Conservation (phyloP, 345 rosid genomes). For the Salix dunnii region DNA sequence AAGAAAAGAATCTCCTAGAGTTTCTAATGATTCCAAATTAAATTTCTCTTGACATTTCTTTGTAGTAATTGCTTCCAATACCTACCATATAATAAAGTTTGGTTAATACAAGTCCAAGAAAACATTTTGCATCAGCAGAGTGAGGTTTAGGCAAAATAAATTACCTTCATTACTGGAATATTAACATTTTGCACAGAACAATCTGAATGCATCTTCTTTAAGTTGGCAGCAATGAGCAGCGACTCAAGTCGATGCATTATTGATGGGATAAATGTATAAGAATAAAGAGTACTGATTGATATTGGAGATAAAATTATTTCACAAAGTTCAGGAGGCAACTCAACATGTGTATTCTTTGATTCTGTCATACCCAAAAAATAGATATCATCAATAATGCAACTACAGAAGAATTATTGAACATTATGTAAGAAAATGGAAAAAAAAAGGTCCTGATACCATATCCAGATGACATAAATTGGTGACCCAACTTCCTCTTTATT, state of each 20-base stretch:
- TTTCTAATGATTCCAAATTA: slow-evolving; percentile 82
- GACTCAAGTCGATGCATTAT: slow-evolving; percentile 74
- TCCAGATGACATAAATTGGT: neutral
- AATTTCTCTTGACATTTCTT: slow-evolving; percentile 74
- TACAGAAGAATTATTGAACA: neutral
- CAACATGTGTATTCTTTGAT: slow-evolving; percentile 39
- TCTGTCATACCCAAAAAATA: slow-evolving; percentile 38
- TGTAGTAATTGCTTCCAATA: slow-evolving; percentile 86
- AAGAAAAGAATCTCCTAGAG: slow-evolving; percentile 91
- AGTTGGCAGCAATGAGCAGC: slow-evolving; percentile 63
- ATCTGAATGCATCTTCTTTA: slow-evolving; percentile 52
- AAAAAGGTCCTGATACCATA: neutral
- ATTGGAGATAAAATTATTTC: slow-evolving; percentile 53
- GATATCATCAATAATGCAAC: neutral
- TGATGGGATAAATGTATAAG: slow-evolving; percentile 70
- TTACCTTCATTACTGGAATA: slow-evolving; percentile 77
- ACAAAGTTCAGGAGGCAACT: slow-evolving; percentile 93
- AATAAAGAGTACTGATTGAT: slow-evolving; percentile 60
- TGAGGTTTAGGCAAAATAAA: neutral
- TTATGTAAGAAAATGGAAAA: neutral
- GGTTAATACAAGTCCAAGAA: slow-evolving; percentile 4
- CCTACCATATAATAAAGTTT: slow-evolving; percentile 32
- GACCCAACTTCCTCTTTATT: neutral
- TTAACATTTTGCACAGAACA: slow-evolving; percentile 31
- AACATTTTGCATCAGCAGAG: neutral